Percentiles rank a stretch among this genome's conserved stretches.
Conservation (phyloP, 2,329 filamentous ascomycete species). For the Grosmannia serpens region DNA sequence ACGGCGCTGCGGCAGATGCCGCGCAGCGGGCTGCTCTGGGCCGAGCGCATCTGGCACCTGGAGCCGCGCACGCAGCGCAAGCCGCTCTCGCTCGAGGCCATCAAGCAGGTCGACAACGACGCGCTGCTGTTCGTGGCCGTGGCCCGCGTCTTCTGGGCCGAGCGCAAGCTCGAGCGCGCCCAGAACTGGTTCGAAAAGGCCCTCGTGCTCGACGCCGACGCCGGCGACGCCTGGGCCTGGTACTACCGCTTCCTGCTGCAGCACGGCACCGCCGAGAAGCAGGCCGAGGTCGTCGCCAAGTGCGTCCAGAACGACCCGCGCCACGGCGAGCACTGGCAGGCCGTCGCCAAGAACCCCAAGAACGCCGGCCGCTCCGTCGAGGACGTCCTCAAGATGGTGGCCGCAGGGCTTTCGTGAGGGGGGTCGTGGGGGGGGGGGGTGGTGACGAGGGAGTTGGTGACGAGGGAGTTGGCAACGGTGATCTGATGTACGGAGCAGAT, state of each 20-base stretch:
- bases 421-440: too few relatives aligned
- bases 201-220: constrained; percentile 72
- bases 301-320: constrained; percentile 74
- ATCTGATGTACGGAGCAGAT: too few relatives aligned
- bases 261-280: constrained; percentile 92
- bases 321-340: constrained; percentile 89
- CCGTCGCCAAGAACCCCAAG: constrained; percentile 70
- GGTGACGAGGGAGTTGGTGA: background rate
- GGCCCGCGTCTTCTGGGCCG: constrained; percentile 90
- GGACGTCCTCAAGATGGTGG: constrained; percentile 73
- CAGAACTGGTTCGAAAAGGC: constrained; percentile 97
- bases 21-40: constrained; percentile 78
- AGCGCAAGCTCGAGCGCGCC: constrained; percentile 84
- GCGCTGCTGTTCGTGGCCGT: constrained; percentile 81
- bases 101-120: constrained; percentile 94
- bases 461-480: too few relatives aligned
- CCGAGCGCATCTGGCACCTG: constrained; percentile 89
- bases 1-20: constrained; percentile 86
- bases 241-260: constrained; percentile 88
- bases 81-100: constrained; percentile 80
- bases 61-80: constrained; percentile 88
- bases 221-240: constrained; percentile 95
- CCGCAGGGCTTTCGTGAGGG: constrained; percentile 25
- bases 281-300: constrained; percentile 70
- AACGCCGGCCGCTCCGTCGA: constrained; percentile 66